These are phyloP conservation scores for Ceratocystis ficicola DNA, from an alignment of 2,329 filamentous ascomycete genomes.

Conservation along the genomic window DNA sequence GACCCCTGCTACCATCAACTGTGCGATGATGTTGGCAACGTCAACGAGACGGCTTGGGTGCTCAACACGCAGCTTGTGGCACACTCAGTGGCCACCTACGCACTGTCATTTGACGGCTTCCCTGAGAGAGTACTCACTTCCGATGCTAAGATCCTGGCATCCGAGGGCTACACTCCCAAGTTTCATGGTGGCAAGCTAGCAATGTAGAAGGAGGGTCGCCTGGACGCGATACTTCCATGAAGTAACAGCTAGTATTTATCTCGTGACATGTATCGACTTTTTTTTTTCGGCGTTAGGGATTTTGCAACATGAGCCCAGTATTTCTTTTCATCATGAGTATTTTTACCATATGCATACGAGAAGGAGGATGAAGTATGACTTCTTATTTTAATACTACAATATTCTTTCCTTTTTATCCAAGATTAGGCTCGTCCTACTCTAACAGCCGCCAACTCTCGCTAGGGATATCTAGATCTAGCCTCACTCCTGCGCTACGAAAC, in stretches of 20 bases:
- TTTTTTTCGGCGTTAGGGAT: neutral
- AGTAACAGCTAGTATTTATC: neutral
- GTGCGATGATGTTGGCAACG: conserved; percentile 46
- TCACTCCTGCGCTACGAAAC: neutral
- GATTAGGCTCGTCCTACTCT: neutral
- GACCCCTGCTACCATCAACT: conserved; percentile 51
- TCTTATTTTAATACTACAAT: neutral
- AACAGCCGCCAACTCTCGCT: neutral
- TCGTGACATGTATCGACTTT: neutral
- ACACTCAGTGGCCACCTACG: conserved; percentile 60
- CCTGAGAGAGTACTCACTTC: conserved; percentile 38
- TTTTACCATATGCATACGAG: neutral
- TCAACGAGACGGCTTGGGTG: conserved; percentile 49
- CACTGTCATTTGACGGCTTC: conserved; percentile 52
- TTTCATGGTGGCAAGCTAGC: conserved; percentile 41
- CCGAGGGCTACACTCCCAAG: conserved; percentile 31
- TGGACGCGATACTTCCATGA: no score
- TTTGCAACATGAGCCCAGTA: neutral
- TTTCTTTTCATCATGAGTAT: neutral
- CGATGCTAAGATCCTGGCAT: conserved; percentile 24
- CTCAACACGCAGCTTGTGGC: conserved; percentile 55
- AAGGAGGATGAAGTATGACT: neutral
- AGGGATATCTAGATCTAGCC: neutral
- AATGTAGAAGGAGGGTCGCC: conserved; percentile 29
- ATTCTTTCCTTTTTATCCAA: neutral